Conservation (phyloP, 1,139 yeast species). For the Hyphopichia burtonii region DNA sequence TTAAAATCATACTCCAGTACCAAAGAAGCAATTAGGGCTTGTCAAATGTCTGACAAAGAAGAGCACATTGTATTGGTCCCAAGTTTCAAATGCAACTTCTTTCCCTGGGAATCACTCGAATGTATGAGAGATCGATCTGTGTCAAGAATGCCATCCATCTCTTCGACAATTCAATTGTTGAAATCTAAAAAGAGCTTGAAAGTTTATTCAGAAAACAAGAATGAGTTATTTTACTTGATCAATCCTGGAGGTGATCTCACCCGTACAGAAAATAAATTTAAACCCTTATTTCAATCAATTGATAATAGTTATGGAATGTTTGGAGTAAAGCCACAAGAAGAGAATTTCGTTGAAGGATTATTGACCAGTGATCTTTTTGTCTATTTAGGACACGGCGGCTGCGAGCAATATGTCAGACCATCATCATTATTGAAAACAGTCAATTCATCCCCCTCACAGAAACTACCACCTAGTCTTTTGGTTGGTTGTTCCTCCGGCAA, state of each 20-base stretch:
- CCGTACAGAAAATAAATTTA: conserved; percentile 66
- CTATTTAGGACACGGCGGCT: conserved; percentile 94
- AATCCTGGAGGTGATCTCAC: conserved; percentile 81
- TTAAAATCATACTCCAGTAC: conserved; percentile 41
- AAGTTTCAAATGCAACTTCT: conserved; percentile 57
- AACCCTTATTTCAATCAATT: conserved; percentile 34
- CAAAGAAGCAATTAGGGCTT: conserved; percentile 4
- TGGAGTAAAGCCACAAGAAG: conserved; percentile 59
- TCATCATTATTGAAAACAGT: conserved; percentile 23
- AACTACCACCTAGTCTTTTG: conserved; percentile 70
- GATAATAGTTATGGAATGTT: conserved; percentile 40
- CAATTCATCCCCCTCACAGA: background rate
- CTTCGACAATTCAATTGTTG: conserved; percentile 45
- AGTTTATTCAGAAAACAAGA: conserved; percentile 8
- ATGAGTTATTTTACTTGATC: conserved; percentile 54
- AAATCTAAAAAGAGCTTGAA: conserved; percentile 7
- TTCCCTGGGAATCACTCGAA: conserved; percentile 90
- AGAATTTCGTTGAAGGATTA: conserved; percentile 36
- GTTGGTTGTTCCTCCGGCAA: conserved; percentile 92
- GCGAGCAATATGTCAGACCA: conserved; percentile 70
- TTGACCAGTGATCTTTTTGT: conserved; percentile 54
- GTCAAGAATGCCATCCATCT: conserved; percentile 73
- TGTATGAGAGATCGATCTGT: conserved; percentile 54
- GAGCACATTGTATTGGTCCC: conserved; percentile 70
- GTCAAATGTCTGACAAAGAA: conserved; percentile 17